Base-by-base conservation (phyloP, 2,329 filamentous ascomycete genomes). In the Trichoderma cornu-damae region DNA sequence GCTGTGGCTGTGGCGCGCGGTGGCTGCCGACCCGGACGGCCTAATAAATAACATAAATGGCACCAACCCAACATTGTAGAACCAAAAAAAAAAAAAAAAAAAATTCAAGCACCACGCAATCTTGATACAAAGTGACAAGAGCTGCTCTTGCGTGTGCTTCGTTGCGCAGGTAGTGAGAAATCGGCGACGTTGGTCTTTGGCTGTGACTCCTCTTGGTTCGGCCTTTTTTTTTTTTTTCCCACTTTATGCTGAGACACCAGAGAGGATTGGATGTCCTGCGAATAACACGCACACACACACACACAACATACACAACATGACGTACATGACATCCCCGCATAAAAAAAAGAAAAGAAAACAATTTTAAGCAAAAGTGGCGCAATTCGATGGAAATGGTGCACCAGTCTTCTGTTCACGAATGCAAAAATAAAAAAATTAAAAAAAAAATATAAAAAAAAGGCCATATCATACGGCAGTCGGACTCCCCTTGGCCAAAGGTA, bases 281-380 rank as follows among this genome's bases (percentile, higher is more conserved):
- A 49, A 49, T 11, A 49, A 18, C 32, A 35, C n/a, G 26, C 16
- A 22, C 28, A 30, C 28, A 30, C 28, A 11, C 28, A 22, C 32
- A 26, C n/a, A 47, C 4, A 35, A 24, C 34, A 26, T 37, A 18
- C 48, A 26, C 14, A 37, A 37, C 34, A n/a, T 6, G 34, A 6
- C 16, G 12, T 37, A 6, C 1, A 37, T n/a, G 16, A 37, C 1
- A 12, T 51, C 48, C 48, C 48, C 48, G 47, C 47, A 49, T 37
- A 37, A n/a, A n/a, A n/a, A n/a, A n/a, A n/a, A n/a, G n/a, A n/a
- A n/a, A n/a, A n/a, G n/a, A n/a, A n/a, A n/a, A n/a, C n/a, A n/a
- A n/a, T n/a, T n/a, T n/a, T n/a, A n/a, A n/a, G n/a, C n/a, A n/a
- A 48, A 49, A 37, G 47, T 49, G 47, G 47, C 47, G 47, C 47